A percentile compares a stretch with the other conserved stretches of the same genome.
These are phyloP conservation scores for Talaromyces ruber DNA, from an alignment of 495 filamentous ascomycete genomes.

Conservation along the genomic window DNA sequence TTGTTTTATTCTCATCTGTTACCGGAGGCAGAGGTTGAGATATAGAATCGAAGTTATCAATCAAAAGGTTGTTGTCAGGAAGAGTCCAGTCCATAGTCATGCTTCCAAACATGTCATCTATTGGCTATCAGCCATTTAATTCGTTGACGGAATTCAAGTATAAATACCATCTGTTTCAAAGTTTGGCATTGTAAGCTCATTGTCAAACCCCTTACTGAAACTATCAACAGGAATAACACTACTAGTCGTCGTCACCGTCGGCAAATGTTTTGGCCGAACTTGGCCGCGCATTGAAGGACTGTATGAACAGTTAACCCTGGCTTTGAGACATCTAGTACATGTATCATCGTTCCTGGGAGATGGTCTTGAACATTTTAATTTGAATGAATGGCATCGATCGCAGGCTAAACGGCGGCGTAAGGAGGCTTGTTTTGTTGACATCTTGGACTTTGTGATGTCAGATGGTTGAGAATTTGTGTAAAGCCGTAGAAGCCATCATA, in stretches of 20 bases:
- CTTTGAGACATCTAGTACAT: background rate
- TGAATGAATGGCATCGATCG: slow-evolving; percentile 5
- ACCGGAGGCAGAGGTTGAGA: background rate
- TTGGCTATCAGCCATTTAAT: background rate
- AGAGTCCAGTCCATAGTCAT: background rate
- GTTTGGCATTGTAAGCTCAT: background rate
- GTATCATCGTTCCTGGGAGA: background rate
- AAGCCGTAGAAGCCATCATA: background rate
- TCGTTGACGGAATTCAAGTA: background rate
- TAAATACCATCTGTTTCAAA: background rate
- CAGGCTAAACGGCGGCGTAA: background rate
- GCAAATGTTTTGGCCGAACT: background rate
- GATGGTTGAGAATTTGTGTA: background rate
- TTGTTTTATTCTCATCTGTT: background rate
- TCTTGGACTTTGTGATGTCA: background rate
- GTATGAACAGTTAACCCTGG: background rate
- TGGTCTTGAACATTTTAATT: background rate
- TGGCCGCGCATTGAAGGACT: slow-evolving; percentile 1
- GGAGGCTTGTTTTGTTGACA: background rate
- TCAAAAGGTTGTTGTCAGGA: background rate
- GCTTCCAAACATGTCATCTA: background rate
- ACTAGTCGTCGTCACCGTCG: background rate
- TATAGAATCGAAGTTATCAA: background rate
- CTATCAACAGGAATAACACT: background rate
- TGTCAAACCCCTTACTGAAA: background rate